Conservation (phyloP, 1,284 basidiomycete species). For the Malassezia sympodialis region DNA sequence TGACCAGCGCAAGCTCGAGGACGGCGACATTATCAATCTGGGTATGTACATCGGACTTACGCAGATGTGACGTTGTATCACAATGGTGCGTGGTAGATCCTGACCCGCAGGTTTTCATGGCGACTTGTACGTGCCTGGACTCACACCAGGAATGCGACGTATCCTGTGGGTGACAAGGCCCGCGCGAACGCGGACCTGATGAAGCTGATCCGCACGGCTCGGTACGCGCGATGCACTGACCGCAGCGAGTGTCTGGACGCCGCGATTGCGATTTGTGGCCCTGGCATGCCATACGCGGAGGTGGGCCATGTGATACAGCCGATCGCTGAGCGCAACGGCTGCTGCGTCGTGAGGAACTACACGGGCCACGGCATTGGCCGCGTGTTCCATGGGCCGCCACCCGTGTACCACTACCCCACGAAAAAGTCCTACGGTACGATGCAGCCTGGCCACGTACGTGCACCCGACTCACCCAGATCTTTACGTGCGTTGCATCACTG, state of each 20-base stretch:
- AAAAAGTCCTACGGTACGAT: conserved; percentile 46
- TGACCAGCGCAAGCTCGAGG: conserved; percentile 35
- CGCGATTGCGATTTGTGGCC: conserved; percentile 67
- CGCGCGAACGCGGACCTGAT: conserved; percentile 27
- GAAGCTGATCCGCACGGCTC: conserved; percentile 37
- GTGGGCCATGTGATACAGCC: conserved; percentile 69
- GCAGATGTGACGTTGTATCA: conserved; percentile 57
- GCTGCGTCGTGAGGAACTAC: conserved; percentile 64
- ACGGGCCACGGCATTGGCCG: conserved; percentile 77
- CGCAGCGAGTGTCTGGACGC: conserved; percentile 60
- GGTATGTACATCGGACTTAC: conserved; percentile 52
- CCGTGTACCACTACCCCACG: conserved; percentile 61
- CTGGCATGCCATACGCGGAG: conserved; percentile 60
- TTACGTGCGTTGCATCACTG: conserved; percentile 8
- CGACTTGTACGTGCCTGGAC: conserved; percentile 20
- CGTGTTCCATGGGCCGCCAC: conserved; percentile 71
- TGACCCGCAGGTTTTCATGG: conserved; percentile 32
- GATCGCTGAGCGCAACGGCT: conserved; percentile 50
- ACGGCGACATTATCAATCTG: conserved; percentile 30
- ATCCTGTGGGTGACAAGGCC: conserved; percentile 38
- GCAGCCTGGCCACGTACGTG: conserved; percentile 39
- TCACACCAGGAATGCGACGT: conserved; percentile 32
- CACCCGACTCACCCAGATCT: conserved; percentile 7
- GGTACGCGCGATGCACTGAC: conserved; percentile 8
- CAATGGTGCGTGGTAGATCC: conserved; percentile 17